Percentiles rank a stretch among this genome's conserved stretches.
Evolutionary conservation across 1,284 basidiomycete genomes (phyloP).

Genomic region (Thelephora terrestris): DNA sequence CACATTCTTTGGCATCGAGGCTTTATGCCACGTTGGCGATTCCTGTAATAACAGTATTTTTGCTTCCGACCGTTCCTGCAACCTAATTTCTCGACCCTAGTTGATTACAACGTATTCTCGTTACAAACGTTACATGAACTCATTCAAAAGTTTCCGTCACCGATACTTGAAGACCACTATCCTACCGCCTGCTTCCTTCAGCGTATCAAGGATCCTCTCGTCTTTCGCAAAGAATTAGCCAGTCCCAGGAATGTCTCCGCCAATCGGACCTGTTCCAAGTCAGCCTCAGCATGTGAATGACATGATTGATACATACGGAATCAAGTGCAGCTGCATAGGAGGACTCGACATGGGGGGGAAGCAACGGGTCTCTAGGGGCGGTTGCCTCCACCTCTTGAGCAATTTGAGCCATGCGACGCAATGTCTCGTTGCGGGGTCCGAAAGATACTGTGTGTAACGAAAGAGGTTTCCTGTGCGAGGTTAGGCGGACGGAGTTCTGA

Average conservation of each 20-base stretch:
- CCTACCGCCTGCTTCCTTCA: slow-evolving; percentile 13
- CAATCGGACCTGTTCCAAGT: slow-evolving; percentile 34
- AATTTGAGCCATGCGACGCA: slow-evolving; percentile 45
- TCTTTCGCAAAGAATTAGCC: slow-evolving; percentile 47
- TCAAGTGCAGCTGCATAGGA: slow-evolving; percentile 45
- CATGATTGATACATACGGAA: slow-evolving; percentile 28
- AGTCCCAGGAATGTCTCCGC: slow-evolving; percentile 54
- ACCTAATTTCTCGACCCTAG: background rate
- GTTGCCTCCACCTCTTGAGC: slow-evolving; percentile 38
- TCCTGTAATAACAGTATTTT: too few species aligned
- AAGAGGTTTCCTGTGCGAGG: slow-evolving; percentile 35
- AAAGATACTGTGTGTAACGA: slow-evolving; percentile 55
- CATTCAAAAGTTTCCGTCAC: slow-evolving; percentile 4
- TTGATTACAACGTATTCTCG: background rate
- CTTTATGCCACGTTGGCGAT: too few species aligned
- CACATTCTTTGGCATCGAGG: background rate
- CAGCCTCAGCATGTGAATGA: background rate
- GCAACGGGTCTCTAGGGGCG: slow-evolving; percentile 35
- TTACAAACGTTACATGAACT: background rate
- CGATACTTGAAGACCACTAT: too few species aligned
- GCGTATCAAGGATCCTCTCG: slow-evolving; percentile 37
- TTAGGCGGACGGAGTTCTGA: background rate
- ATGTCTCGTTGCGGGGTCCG: slow-evolving; percentile 27
- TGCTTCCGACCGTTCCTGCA: too few species aligned
- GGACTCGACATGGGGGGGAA: slow-evolving; percentile 31